Conservation (phyloP, 306 rosid genomes). For the Benincasa hispida region DNA sequence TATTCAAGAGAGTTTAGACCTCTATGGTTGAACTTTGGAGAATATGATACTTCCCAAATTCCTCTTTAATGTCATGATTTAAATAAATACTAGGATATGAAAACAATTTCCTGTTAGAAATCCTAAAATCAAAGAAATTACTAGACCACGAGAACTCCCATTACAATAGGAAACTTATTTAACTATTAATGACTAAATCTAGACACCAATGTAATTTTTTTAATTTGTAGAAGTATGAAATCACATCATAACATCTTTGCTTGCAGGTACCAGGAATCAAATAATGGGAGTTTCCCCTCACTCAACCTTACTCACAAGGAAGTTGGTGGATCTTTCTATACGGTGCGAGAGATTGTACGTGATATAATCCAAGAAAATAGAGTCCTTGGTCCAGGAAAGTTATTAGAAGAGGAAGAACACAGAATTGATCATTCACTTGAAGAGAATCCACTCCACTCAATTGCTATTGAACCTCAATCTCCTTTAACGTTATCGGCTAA, state of each 20-base stretch:
- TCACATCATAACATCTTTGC: constrained; percentile 2
- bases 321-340: constrained; percentile 98
- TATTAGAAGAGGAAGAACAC: constrained; percentile 36
- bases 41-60: not conserved
- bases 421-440: constrained; percentile 26
- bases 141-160: not conserved
- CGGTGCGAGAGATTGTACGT: constrained; percentile 91
- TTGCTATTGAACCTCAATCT: constrained; percentile 42
- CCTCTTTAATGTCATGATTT: not conserved
- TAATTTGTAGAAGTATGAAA: not conserved
- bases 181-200: not conserved
- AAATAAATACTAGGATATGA: not conserved
- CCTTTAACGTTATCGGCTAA: constrained; percentile 20
- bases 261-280: constrained; percentile 60
- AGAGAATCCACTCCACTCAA: constrained; percentile 54
- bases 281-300: constrained; percentile 85
- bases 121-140: not conserved
- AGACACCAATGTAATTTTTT: not conserved
- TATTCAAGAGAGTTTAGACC: not conserved
- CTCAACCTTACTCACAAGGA: constrained; percentile 88
- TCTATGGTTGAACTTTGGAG: not conserved
- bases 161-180: not conserved
- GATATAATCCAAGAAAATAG: constrained; percentile 93
- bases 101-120: not conserved
- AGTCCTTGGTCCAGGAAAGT: constrained; percentile 85